Evolutionary conservation across 1,284 basidiomycete species (phyloP), one percentile per base, ranked within the genome.

Genomic region (Malassezia pachydermatis): DNA sequence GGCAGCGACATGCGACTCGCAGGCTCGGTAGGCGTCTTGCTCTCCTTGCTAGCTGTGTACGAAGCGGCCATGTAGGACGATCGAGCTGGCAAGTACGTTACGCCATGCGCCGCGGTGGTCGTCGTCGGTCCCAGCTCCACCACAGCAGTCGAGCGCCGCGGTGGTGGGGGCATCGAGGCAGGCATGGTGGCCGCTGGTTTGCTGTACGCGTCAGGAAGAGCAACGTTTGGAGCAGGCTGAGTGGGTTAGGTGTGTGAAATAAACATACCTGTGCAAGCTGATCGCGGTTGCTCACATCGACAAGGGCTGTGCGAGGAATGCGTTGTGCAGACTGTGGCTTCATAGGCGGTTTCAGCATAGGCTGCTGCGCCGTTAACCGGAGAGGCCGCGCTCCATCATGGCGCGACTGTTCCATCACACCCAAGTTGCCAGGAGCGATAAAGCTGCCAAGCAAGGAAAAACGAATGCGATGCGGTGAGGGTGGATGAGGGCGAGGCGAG

Each of bases 271-370:
- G 14, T 22, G 23, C 11, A 37, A n/a, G 36, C 17, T 38, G 28
- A 13, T 50, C 41, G 16, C 50, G 36, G 27, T 52, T 52, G 50
- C 50, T 52, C 44, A 52, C 50, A 28, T 52, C 50, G 17, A 42
- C 50, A 11, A 52, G 29, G 8, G 50, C 50, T 1, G 50, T 24
- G 10, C 50, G 50, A 11, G 39, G 39, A 8, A n/a, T 38, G 20
- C 42, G 35, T 4, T 33, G 45, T 14, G 19, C 47, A 10, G 27
- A 11, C 24, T 49, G 46, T 10, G 16, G 10, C 23, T 48, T 41
- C 9, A 22, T 24, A 14, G 27, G n/a, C 3, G 43, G 38, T 27
- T 41, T 30, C n/a, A 51, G 49, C 19, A 43, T 40, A n/a, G 49
- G 49, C 43, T 30, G 43, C 42, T 38, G 35, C 5, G 43, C 49